These are phyloP conservation scores for Pseudogymnoascus sp. DNA, from an alignment of 2,329 filamentous ascomycete species.

Conservation along the genomic window DNA sequence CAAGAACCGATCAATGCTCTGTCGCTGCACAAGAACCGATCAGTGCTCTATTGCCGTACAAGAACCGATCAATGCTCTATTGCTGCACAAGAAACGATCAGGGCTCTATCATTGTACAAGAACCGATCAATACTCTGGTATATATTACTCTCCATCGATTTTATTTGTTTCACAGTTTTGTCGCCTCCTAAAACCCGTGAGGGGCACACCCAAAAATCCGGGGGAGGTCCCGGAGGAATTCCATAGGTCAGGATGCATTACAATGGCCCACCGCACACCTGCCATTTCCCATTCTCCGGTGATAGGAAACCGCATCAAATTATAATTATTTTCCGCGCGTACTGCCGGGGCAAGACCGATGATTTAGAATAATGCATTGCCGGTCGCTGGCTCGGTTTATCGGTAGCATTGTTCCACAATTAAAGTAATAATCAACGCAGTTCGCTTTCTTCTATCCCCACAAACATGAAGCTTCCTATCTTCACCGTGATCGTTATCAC, in stretches of 20 bases:
- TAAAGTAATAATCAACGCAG: not conserved
- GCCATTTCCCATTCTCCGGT: not conserved
- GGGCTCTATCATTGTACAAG: not conserved
- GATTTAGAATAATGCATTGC: not conserved
- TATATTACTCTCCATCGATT: not conserved
- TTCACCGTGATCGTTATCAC: not conserved
- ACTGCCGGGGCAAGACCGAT: not conserved
- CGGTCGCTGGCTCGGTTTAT: not conserved
- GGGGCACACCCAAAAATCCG: not conserved
- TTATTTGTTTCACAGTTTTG: not conserved
- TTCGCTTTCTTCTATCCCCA: not conserved
- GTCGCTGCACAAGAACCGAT: not conserved
- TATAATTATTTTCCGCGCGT: not conserved
- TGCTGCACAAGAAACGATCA: not conserved
- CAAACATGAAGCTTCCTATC: conserved; percentile 7
- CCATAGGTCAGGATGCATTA: not conserved
- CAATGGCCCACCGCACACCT: not conserved
- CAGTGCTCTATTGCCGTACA: not conserved
- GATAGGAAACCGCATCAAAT: not conserved
- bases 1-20: not conserved
- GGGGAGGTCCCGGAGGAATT: not conserved
- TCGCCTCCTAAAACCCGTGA: not conserved
- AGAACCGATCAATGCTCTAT: too few species aligned
- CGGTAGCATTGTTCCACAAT: not conserved
- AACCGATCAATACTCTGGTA: not conserved